Evolutionary conservation across 108 stramenopile genomes (phyloP).

Genomic region (Skeletonema menzelii): DNA sequence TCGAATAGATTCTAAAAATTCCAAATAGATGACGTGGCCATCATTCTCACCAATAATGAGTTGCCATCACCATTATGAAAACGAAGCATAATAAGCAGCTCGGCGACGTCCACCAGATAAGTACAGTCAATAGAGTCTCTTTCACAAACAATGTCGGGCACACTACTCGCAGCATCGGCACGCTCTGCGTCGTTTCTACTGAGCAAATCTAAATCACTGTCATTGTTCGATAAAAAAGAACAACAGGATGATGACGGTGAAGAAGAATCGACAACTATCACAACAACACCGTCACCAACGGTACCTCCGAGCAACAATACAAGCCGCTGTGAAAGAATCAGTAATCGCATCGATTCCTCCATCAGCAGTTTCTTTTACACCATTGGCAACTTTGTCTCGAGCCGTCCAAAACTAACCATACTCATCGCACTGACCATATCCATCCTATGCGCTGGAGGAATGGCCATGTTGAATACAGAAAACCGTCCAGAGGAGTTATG

Average conservation of each 20-base stretch:
- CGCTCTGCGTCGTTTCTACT: no score
- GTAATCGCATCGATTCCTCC: conserved; percentile 43
- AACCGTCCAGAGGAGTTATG: conserved; percentile 65
- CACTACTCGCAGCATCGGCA: not conserved
- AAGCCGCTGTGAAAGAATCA: conserved; percentile 34
- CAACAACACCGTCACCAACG: not conserved
- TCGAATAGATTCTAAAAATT: no score
- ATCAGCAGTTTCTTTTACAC: conserved; percentile 47
- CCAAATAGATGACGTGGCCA: no score
- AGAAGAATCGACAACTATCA: no score
- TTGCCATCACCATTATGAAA: no score
- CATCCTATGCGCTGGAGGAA: conserved; percentile 51
- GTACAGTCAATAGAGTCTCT: no score
- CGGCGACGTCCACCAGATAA: no score
- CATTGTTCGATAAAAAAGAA: no score
- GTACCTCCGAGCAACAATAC: not conserved
- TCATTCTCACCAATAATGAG: no score
- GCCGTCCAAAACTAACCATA: conserved; percentile 55
- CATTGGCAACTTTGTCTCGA: conserved; percentile 50
- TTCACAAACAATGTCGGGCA: not conserved
- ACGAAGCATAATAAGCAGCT: no score
- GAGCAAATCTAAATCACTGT: no score
- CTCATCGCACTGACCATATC: conserved; percentile 38
- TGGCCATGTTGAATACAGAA: conserved; percentile 54
- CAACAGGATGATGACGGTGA: no score